Base-by-base conservation (phyloP, 805 yeast genomes). In the Saccharomycopsis sp. region DNA sequence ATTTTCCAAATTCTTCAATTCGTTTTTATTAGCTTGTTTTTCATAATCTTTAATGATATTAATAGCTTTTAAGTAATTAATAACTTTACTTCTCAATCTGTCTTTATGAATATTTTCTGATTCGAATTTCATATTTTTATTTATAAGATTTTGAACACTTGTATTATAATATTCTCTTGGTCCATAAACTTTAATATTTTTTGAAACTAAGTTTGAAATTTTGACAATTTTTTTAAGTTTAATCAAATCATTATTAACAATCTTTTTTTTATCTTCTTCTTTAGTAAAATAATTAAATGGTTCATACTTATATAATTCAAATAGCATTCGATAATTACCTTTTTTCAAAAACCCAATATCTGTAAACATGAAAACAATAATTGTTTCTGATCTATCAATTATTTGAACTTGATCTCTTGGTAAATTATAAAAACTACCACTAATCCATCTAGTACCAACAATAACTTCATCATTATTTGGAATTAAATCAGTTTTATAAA, bases 281-380 rank as follows among this genome's bases (percentile, higher is more conserved):
- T 17, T 17, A 21, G 14, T 23, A 13, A 33, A 26, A 21, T 44
- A 37, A 14, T 30, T 21, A 25, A 40, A 40, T n/a, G 14, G 21
- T 20, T 44, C 48, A 20, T 21, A 35, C 29, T 44, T 44, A 25
- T 29, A 44, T 14, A 44, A 31, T 19, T 44, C 48, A 31, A 44
- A 44, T 6, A n/a, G 10, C 5, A 44, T 12, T 19, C 31, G 30
- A 31, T 32, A 38, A n/a, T 34, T 34, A 9, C 48, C 48, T 13
- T 37, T 33, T 17, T 34, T 29, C 13, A 44, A 32, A 35, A 44
- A 25, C 17, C 48, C 48, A 20, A 44, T 26, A 28, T 44, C 45
- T 13, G 14, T 34, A 20, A 44, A 44, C 10, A 41, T 27, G 25
- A 44, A 44, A 12, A 40, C 36, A 6, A 43, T 32, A 9, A 36